Base-by-base conservation (phyloP, 805 yeast species). In the Ogataea haglerorum region DNA sequence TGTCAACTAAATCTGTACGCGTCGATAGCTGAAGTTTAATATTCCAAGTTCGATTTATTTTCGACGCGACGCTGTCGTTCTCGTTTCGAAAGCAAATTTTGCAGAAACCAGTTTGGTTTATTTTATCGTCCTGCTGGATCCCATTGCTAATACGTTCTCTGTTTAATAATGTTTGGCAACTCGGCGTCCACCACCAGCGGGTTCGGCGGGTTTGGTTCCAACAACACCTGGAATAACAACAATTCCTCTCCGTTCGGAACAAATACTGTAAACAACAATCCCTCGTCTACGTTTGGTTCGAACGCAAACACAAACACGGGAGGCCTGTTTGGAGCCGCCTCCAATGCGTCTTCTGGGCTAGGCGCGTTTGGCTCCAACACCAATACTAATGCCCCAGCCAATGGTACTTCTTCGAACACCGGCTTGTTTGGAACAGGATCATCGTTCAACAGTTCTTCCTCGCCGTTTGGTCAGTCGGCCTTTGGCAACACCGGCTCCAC, bases 381-480 rank as follows among this genome's bases (percentile, higher is more conserved):
- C 40, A 51, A 47, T 45, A 46, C 53, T 2, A 35, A 34, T 31
- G 53, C 51, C n/a, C 65, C 31, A 1, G 29, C 29, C 21, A 24
- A 24, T 24, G 27, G 27, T 10, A 63, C 7, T 52, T 60, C 42
- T 61, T 60, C 15, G 17, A 39, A 36, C 34, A 24, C 42, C 7
- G 60, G 61, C 14, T 39, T 54, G 6, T 59, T 60, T 47, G 64
- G 65, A 27, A 42, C 60, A 12, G 42, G 48, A n/a, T 40, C 37
- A 14, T 43, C 48, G 5, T 38, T 47, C 30, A 38, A 21, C 14
- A 48, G 23, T n/a, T 45, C 41, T 18, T 51, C 61, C 12, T 57
- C 66, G n/a, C 59, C 68, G 21, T 73, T 75, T 60, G 77, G 80
- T 60, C 65, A 34, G n/a, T 64, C 75, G 3, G 67, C 74, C 6